Base-by-base conservation (phyloP, 2,329 filamentous ascomycete genomes). In the Fusarium zealandicum region DNA sequence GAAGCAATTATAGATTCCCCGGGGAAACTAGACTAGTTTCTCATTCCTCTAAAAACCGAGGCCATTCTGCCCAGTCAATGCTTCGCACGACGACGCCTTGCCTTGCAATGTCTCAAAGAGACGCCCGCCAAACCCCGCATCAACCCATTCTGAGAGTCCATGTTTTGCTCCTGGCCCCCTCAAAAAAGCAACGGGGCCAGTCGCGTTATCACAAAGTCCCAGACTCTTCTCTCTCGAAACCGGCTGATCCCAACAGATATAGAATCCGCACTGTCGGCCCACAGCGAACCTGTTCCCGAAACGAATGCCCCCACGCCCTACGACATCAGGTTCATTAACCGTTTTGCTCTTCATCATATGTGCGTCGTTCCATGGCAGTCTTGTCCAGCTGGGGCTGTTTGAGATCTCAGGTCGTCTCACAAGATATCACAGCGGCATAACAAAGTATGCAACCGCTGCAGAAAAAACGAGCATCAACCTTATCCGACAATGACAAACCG, bases 1-100 rank as follows among this genome's bases (percentile, higher is more conserved):
- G 54, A 70, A 70, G 68, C 65, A 70, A 70, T 67, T 68, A 66
- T 70, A 66, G 62, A 68, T 70, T 57, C 53, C 65, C 42, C 68
- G 66, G 33, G 67, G 41, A 60, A 70, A 70, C 67, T 67, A 59
- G 58, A 64, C 65, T 67, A 69, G 42, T 43, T 54, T 47, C 51
- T 44, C 55, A 47, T 52, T 57, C 16, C 37, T 52, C 31, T 49
- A 11, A 50, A 39, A 43, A 39, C 16, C 30, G 36, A 55, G 44
- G 25, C 41, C 35, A 49, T 40, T 54, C 31, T 40, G 40, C 35
- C 49, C 53, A 56, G 44, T 54, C 53, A 31, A 50, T 49, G 44
- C 31, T 28, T 37, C 30, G 37, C 38, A 33, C 13, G 30, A 27
- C 40, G 30, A 40, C 51, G 46, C 57, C 30, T 56, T 31, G 43